A percentile compares a stretch with the other conserved stretches of the same genome.
Conservation (phyloP, 306 rosid genomes). For the Dalbergia cultrata region DNA sequence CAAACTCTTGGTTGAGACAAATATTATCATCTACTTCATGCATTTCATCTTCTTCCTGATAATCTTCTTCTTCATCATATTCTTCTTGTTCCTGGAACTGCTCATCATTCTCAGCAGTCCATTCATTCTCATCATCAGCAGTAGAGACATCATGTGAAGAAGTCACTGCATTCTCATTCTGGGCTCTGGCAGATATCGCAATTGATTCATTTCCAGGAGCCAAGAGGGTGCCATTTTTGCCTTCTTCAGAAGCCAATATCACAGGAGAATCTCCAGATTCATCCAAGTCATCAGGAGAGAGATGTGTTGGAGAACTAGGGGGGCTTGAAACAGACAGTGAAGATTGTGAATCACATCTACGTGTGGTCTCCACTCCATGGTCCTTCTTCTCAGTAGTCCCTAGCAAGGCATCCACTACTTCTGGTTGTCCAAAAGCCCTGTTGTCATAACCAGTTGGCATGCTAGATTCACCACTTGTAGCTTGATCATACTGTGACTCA, state of each 20-base stretch:
- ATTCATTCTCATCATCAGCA: constrained; percentile 84
- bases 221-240: constrained; percentile 50
- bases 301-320: constrained; percentile 96
- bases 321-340: constrained; percentile 96
- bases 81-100: constrained; percentile 94
- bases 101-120: constrained; percentile 81
- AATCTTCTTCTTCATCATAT: constrained; percentile 96
- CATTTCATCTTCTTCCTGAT: constrained; percentile 91
- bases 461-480: constrained; percentile 58
- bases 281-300: constrained; percentile 91
- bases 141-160: constrained; percentile 55
- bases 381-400: constrained; percentile 63
- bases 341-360: constrained; percentile 91
- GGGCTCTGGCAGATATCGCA: constrained; percentile 49
- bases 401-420: constrained; percentile 57
- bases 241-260: constrained; percentile 60
- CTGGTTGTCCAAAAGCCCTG: constrained; percentile 53
- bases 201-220: constrained; percentile 62
- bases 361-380: constrained; percentile 60
- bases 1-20: constrained; percentile 66
- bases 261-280: constrained; percentile 76
- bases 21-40: constrained; percentile 82
- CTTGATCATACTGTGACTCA: constrained; percentile 64
- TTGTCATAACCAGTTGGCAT: constrained; percentile 61
- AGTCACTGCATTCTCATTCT: constrained; percentile 56